Percentiles rank a stretch among this genome's conserved stretches.
Conservation (phyloP, 2,329 filamentous ascomycete genomes). For the Lachnellula arida region DNA sequence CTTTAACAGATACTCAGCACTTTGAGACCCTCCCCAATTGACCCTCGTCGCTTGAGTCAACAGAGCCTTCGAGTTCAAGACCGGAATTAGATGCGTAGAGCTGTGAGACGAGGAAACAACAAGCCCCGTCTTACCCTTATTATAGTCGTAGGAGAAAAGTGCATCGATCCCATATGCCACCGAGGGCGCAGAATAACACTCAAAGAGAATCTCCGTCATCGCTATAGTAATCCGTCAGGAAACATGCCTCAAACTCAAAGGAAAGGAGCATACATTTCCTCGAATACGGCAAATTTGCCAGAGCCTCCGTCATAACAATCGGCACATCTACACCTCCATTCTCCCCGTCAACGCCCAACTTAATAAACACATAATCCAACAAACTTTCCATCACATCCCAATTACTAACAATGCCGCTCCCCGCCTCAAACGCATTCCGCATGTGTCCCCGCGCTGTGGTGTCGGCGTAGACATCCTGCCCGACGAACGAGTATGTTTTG, state of each 20-base stretch:
- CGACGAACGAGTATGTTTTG: slow-evolving; percentile 88
- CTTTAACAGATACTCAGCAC: slow-evolving; percentile 85
- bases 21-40: slow-evolving; percentile 92
- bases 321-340: slow-evolving; percentile 76
- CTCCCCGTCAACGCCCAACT: slow-evolving; percentile 76
- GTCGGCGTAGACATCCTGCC: slow-evolving; percentile 89
- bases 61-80: slow-evolving; percentile 79
- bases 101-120: slow-evolving; percentile 91
- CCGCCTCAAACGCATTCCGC: slow-evolving; percentile 84
- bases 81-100: slow-evolving; percentile 91
- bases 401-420: slow-evolving; percentile 87
- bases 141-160: slow-evolving; percentile 91
- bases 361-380: slow-evolving; percentile 90
- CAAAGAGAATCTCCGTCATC: slow-evolving; percentile 97
- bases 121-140: slow-evolving; percentile 74
- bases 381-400: slow-evolving; percentile 98
- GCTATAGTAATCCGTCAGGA: slow-evolving; percentile 47
- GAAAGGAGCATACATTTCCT: slow-evolving; percentile 64
- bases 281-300: slow-evolving; percentile 86
- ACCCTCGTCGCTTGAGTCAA: slow-evolving; percentile 80
- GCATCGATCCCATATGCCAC: slow-evolving; percentile 94
- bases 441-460: slow-evolving; percentile 88
- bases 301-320: slow-evolving; percentile 91
- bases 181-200: slow-evolving; percentile 87
- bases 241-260: slow-evolving; percentile 3